Conservation (phyloP, 208 protist species). For the Crithidia brevicula region DNA sequence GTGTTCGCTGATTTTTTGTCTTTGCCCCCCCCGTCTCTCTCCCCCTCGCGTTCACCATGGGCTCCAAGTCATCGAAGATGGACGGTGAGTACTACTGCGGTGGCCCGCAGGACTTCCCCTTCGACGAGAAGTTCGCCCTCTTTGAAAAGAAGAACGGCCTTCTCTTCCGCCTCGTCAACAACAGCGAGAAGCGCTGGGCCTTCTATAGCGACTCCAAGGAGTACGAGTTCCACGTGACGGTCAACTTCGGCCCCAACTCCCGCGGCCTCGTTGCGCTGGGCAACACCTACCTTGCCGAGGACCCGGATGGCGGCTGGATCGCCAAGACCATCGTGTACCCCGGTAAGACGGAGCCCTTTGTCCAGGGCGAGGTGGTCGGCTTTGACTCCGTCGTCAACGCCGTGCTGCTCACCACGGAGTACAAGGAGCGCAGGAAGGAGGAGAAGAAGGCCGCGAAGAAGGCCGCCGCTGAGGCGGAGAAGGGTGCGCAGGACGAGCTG, state of each 20-base stretch:
- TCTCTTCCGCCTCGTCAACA: constrained; percentile 77
- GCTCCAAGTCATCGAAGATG: constrained; percentile 11
- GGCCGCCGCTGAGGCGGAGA: constrained; percentile 39
- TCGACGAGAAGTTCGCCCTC: constrained; percentile 47
- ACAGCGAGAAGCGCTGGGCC: constrained; percentile 47
- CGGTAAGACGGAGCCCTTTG: constrained; percentile 53
- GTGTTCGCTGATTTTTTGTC: no score
- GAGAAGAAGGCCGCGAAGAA: constrained; percentile 63
- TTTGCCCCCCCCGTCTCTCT: constrained; percentile 3
- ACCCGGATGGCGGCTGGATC: constrained; percentile 39
- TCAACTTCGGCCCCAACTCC: constrained; percentile 59
- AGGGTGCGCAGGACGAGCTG: constrained; percentile 27
- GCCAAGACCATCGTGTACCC: constrained; percentile 69
- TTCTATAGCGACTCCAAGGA: constrained; percentile 84
- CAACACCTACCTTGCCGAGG: constrained; percentile 45
- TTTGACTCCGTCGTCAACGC: constrained; percentile 57
- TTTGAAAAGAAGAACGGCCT: constrained; percentile 77
- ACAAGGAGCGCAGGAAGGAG: constrained; percentile 55
- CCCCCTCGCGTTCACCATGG: constrained; percentile 7
- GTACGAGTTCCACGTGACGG: constrained; percentile 75
- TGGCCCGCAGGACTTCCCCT: constrained; percentile 51
- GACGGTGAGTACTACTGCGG: constrained; percentile 32
- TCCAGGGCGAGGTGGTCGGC: constrained; percentile 67
- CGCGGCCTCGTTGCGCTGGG: constrained; percentile 53
- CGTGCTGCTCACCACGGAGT: constrained; percentile 63